Base-by-base conservation (phyloP, 306 rosid genomes). In the Prosopis cineraria region DNA sequence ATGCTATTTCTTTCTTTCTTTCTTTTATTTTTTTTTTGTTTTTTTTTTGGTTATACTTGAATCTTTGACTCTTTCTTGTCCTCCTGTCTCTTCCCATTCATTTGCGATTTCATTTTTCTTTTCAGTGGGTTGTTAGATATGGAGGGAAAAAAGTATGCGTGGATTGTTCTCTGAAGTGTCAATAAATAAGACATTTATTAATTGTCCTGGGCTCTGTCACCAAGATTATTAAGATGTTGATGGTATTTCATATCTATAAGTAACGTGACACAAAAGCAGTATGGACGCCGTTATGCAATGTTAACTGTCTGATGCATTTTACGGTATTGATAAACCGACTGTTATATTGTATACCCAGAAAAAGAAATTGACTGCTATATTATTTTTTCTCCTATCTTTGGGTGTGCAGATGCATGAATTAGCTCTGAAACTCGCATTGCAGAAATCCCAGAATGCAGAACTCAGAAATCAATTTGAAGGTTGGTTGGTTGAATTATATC, bases 391-490 rank as follows among this genome's bases (percentile, higher is more conserved):
- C 64, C 66, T 53, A 13, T 50, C 68, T 22, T 68, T 60, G 68
- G 29, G 22, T 79, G 44, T 75, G 79, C 88, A 92, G 98, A 91
- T 95, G 84, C 98, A 92, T 78, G 98, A 95, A 77, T 85, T 95
- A 79, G 84, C 89, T 36, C 76, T 87, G 90, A 93, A 95, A 70
- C 92, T 95, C 47, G 90, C 97, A 37, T 76, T 91, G 87, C 98
- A 89, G 82, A 95, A 95, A 81, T 83, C 89, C 62, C 96, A 88
- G 77, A 92, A 91, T 88, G 82, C 88, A 11, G 93, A 89, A 84
- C 89, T 95, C 19, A 86, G 89, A 86, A 87, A 73, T 78, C 93
- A 92, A 68, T 92, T 88, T 83, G 98, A 93, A 89, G 98, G 98
- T 92, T 58, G 59, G 89, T 82, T 30, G 19, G 65, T 77, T 70